Percentiles rank a stretch among this genome's conserved stretches.
phyloP scores from a whole-genome alignment of 1,284 basidiomycete genomes.

The Porodaedalea pini region DNA sequence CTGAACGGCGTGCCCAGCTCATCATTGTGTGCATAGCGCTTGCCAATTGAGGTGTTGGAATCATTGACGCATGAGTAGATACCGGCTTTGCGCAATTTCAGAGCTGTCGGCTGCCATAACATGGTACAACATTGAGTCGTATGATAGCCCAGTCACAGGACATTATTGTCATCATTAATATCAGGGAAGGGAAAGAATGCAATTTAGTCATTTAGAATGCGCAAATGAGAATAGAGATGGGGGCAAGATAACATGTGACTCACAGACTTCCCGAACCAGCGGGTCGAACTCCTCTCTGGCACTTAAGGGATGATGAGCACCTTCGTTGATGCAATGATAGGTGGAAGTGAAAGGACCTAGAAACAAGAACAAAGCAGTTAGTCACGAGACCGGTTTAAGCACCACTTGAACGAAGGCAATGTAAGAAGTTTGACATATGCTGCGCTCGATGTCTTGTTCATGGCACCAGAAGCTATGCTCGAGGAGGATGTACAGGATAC shows the following conservation, averaged over 20 bases:
- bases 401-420: background rate
- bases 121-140: conserved; percentile 4
- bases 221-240: background rate
- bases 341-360: conserved; percentile 86
- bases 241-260: conserved; percentile 37
- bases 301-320: conserved; percentile 94
- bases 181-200: background rate
- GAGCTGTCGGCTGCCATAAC: conserved; percentile 47
- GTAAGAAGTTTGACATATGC: conserved; percentile 53
- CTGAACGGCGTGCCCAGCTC: conserved; percentile 98
- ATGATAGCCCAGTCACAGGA: background rate
- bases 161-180: background rate
- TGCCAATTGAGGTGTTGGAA: conserved; percentile 92
- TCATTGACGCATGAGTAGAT: conserved; percentile 94
- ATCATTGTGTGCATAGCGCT: conserved; percentile 96
- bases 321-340: conserved; percentile 93
- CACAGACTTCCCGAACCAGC: conserved; percentile 86
- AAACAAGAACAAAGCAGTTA: conserved; percentile 18
- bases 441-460: conserved; percentile 86
- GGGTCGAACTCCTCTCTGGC: conserved; percentile 84
- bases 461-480: conserved; percentile 97
- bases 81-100: conserved; percentile 83
- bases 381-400: conserved; percentile 10
- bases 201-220: background rate
- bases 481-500: conserved; percentile 91